A percentile compares a stretch with the other conserved stretches of the same genome.
These are phyloP conservation scores for Claviceps maximensis DNA, from an alignment of 2,329 filamentous ascomycete genomes.

Conservation along the genomic window DNA sequence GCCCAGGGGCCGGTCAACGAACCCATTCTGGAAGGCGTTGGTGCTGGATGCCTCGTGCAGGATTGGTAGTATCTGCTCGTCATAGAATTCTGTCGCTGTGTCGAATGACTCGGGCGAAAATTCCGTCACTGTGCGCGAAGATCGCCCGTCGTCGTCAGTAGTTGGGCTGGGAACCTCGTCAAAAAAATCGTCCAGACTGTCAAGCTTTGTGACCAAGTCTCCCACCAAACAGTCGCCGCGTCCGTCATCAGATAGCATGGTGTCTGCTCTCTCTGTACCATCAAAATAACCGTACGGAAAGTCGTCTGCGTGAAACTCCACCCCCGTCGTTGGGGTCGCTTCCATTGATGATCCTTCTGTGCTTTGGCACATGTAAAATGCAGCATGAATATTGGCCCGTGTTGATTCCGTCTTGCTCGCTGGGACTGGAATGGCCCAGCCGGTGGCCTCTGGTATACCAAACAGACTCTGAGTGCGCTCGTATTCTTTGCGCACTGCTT, in stretches of 20 bases:
- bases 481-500: slow-evolving; percentile 82
- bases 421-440: slow-evolving; percentile 91
- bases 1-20: slow-evolving; percentile 57
- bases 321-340: slow-evolving; percentile 61
- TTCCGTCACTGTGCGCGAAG: slow-evolving; percentile 50
- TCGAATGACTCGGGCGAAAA: slow-evolving; percentile 55
- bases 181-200: slow-evolving; percentile 73
- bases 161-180: slow-evolving; percentile 53
- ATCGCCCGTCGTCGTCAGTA: slow-evolving; percentile 42
- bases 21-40: slow-evolving; percentile 76
- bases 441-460: slow-evolving; percentile 88
- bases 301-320: slow-evolving; percentile 88
- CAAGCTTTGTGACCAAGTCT: slow-evolving; percentile 69
- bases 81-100: slow-evolving; percentile 71
- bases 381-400: slow-evolving; percentile 83
- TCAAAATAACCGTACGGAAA: slow-evolving; percentile 72
- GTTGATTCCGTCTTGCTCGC: slow-evolving; percentile 80
- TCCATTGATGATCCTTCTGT: slow-evolving; percentile 44
- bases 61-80: slow-evolving; percentile 85
- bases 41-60: slow-evolving; percentile 73
- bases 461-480: slow-evolving; percentile 89
- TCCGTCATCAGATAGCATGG: slow-evolving; percentile 81
- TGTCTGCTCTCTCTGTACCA: slow-evolving; percentile 60
- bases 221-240: slow-evolving; percentile 55
- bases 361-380: slow-evolving; percentile 85